These are phyloP conservation scores for Fomitopsis palustris DNA, from an alignment of 1,284 basidiomycete species.

Conservation along the genomic window DNA sequence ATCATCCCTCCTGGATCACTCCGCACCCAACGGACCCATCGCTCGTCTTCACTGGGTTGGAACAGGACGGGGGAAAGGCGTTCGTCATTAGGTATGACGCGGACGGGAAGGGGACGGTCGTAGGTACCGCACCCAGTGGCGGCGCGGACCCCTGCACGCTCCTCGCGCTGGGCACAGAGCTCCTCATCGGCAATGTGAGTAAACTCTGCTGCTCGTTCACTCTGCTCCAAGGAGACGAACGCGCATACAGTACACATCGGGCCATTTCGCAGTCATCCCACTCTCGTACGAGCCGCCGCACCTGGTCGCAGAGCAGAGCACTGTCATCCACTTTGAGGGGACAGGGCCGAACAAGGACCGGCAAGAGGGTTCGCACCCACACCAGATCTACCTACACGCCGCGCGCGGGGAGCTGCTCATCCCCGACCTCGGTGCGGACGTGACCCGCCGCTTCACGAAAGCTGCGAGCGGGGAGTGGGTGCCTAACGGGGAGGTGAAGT, in stretches of 20 bases:
- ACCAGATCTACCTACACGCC: constrained; percentile 51
- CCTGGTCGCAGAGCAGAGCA: constrained; percentile 24
- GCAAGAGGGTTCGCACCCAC: constrained; percentile 65
- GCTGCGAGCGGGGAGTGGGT: constrained; percentile 41
- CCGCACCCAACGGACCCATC: constrained; percentile 50
- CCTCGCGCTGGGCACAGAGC: constrained; percentile 42
- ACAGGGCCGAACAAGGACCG: constrained; percentile 58
- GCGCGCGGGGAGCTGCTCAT: constrained; percentile 55
- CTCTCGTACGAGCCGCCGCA: constrained; percentile 45
- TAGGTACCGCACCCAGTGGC: constrained; percentile 45
- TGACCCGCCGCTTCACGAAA: constrained; percentile 52
- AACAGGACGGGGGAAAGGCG: constrained; percentile 58
- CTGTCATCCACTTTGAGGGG: constrained; percentile 31
- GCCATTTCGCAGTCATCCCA: constrained; percentile 49
- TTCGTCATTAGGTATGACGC: constrained; percentile 47
- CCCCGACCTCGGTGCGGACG: constrained; percentile 69
- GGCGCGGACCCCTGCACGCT: constrained; percentile 62
- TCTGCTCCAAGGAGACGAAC: background rate
- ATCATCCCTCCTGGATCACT: constrained; percentile 69
- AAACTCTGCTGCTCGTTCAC: background rate
- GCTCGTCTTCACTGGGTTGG: constrained; percentile 50
- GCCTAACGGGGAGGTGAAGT: constrained; percentile 39
- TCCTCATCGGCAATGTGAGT: constrained; percentile 68
- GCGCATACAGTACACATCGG: constrained; percentile 52
- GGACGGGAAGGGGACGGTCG: constrained; percentile 40